These are phyloP conservation scores for Bipolaris sorokiniana DNA, from an alignment of 2,329 filamentous ascomycete genomes.

Conservation along the genomic window DNA sequence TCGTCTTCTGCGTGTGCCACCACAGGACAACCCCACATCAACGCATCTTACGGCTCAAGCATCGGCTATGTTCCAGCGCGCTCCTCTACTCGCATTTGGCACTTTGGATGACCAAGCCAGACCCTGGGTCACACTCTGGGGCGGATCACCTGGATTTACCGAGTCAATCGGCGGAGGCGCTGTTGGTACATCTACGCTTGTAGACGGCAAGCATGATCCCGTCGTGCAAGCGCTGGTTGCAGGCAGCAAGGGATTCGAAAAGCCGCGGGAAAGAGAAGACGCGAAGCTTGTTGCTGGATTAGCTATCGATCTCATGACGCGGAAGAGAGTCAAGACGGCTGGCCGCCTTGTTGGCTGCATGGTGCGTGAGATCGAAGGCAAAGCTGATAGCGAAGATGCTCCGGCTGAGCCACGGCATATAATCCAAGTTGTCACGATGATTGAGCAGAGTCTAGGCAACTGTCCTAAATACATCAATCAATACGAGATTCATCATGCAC, in stretches of 20 bases:
- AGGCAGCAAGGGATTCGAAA: conserved; percentile 44
- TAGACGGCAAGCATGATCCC: conserved; percentile 70
- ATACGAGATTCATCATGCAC: conserved; percentile 65
- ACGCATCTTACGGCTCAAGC: conserved; percentile 67
- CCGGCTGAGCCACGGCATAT: conserved; percentile 38
- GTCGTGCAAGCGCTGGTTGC: conserved; percentile 68
- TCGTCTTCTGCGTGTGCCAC: conserved; percentile 63
- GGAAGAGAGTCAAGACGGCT: conserved; percentile 75
- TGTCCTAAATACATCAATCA: conserved; percentile 88
- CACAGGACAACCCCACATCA: conserved; percentile 69
- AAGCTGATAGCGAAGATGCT: conserved; percentile 26
- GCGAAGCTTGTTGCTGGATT: conserved; percentile 66
- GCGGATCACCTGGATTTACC: conserved; percentile 73
- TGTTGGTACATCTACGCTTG: conserved; percentile 67
- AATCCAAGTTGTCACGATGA: conserved; percentile 68
- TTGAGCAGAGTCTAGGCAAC: conserved; percentile 77
- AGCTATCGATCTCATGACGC: conserved; percentile 67
- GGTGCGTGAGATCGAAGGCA: conserved; percentile 49
- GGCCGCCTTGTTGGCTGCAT: conserved; percentile 72
- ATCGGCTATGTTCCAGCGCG: conserved; percentile 64
- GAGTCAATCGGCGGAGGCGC: conserved; percentile 66
- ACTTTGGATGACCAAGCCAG: conserved; percentile 68
- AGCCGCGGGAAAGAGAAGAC: conserved; percentile 39
- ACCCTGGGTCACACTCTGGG: conserved; percentile 81
- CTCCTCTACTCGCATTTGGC: conserved; percentile 75